Conservation (phyloP, 345 rosid genomes). For the Dovyalis caffra region DNA sequence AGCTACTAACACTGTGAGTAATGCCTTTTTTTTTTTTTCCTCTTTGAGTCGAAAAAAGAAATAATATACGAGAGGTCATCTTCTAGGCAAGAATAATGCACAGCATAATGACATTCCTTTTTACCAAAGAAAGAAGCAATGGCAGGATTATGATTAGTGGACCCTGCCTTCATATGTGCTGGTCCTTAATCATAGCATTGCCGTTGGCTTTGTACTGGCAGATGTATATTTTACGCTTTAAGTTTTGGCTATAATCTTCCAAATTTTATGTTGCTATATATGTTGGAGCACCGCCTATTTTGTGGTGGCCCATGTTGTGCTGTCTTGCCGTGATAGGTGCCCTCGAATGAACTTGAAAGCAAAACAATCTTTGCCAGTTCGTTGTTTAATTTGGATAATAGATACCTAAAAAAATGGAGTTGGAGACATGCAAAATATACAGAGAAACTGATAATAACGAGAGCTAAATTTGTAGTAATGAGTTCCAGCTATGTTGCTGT, state of each 20-base stretch:
- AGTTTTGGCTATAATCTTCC: background rate
- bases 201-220: constrained; percentile 13
- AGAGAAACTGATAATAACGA: background rate
- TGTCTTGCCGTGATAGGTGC: constrained; percentile 8
- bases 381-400: background rate
- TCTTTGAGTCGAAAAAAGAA: no score
- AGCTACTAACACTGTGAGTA: no score
- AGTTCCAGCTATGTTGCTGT: background rate
- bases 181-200: background rate
- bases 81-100: background rate
- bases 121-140: background rate
- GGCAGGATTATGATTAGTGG: background rate
- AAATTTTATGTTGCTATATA: constrained; percentile 8
- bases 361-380: background rate
- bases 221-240: constrained; percentile 16
- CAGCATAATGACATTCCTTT: background rate
- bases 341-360: background rate
- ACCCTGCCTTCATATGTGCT: background rate
- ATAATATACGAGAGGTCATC: background rate
- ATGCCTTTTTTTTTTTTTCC: no score
- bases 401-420: background rate
- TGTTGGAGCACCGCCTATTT: constrained; percentile 8
- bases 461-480: background rate
- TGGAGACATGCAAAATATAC: background rate
- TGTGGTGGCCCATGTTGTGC: background rate